Base-by-base conservation (phyloP, 2,329 filamentous ascomycete species). In the Tolypocladium nubicola region DNA sequence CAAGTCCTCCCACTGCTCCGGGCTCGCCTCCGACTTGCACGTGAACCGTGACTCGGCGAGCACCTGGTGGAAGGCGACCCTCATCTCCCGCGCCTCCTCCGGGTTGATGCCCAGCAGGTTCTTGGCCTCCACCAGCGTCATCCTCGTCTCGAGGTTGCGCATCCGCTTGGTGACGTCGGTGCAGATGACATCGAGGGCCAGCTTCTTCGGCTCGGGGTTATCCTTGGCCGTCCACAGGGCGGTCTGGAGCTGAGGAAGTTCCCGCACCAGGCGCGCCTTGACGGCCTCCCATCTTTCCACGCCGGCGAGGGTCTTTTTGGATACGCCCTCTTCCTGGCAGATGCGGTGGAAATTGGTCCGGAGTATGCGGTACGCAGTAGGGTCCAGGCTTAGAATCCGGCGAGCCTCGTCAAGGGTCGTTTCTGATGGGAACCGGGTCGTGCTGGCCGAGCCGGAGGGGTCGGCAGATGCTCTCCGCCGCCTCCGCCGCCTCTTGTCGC, bases 151-250 rank as follows among this genome's bases (percentile, higher is more conserved):
- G 58, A 83, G 14, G 75, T 83, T 64, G 21, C 89, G 83, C 76
- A 92, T 85, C 23, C 87, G 79, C 71, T 94, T 94, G 1, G 88
- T 92, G 37, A 93, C 87, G 71, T 93, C 89, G 35, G 83, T 87
- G 66, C 88, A 91, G 30, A 95, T 85, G 52, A 90, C 81, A 67
- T 95, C 89, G 6, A 95, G 74, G 0, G 89, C 88, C 52, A 90
- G 76, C 41, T 79, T 79, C 67, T 86, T 88, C 47, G 78, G 75
- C 49, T 87, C 84, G 19, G 81, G 70, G 26, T 84, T 76, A 3
- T 80, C 78, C 33, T 81, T 78, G 49, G 83, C 78, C 8, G 77
- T 53, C 73, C 79, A 83, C 65, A 90, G 83, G 33, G 84, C 75
- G 3, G 73, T 72, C 59, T 85, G 80, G 19, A 95, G 75, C 62